phyloP scores from a whole-genome alignment of 805 yeast species.

The Candida caryicola region DNA sequence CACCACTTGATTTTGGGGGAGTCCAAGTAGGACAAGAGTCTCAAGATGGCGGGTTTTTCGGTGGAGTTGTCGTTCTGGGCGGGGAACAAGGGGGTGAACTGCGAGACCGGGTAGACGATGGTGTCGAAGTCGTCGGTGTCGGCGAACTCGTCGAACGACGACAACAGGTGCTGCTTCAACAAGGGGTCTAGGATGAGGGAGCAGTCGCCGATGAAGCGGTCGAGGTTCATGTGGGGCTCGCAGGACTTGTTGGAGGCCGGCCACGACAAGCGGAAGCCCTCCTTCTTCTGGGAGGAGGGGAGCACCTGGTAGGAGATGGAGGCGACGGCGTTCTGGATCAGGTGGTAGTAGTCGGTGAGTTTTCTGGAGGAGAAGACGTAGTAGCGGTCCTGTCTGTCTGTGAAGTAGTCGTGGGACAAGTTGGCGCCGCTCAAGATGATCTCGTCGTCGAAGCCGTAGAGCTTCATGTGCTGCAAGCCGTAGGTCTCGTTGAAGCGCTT shows the following conservation, averaged over 20 bases:
- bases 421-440: slow-evolving; percentile 89
- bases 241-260: slow-evolving; percentile 62
- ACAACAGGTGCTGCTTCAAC: slow-evolving; percentile 43
- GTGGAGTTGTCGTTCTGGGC: slow-evolving; percentile 65
- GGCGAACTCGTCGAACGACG: slow-evolving; percentile 29
- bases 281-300: slow-evolving; percentile 38
- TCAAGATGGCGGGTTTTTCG: slow-evolving; percentile 68
- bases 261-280: slow-evolving; percentile 67
- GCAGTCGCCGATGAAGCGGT: slow-evolving; percentile 54
- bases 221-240: slow-evolving; percentile 60
- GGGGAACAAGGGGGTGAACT: slow-evolving; percentile 76
- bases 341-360: slow-evolving; percentile 70
- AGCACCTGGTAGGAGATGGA: slow-evolving; percentile 64
- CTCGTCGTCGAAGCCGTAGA: slow-evolving; percentile 92
- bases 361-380: slow-evolving; percentile 58
- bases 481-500: slow-evolving; percentile 84
- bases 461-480: slow-evolving; percentile 96
- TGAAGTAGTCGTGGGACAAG: slow-evolving; percentile 85
- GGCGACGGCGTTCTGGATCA: slow-evolving; percentile 67
- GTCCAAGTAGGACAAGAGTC: slow-evolving; percentile 56
- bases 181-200: slow-evolving; percentile 57
- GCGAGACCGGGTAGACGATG: slow-evolving; percentile 84
- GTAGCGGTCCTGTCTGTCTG: slow-evolving; percentile 92
- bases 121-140: slow-evolving; percentile 48
- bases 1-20: slow-evolving; percentile 65